Evolutionary conservation across 495 filamentous ascomycete genomes (phyloP).

Genomic region (Penicillium lagena): DNA sequence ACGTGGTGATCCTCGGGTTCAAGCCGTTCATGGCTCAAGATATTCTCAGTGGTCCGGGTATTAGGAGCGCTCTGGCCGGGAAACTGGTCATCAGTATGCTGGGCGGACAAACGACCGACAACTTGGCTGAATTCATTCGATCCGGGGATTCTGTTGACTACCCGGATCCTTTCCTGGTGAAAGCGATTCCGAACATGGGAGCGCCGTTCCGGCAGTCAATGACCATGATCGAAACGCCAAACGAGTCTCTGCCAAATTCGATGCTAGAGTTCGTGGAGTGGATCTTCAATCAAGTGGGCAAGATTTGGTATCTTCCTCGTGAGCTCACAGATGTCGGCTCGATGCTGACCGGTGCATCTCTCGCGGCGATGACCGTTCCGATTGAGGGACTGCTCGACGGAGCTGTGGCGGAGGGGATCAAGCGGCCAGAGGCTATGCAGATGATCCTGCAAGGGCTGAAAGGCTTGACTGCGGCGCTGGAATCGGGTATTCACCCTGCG

Average conservation of each 20-base stretch:
- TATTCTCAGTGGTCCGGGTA: constrained; percentile 19
- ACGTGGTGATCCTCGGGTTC: constrained; percentile 28
- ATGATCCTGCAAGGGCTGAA: constrained; percentile 23
- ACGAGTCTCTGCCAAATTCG: constrained; percentile 1
- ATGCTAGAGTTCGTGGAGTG: constrained; percentile 16
- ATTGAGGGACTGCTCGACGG: constrained; percentile 35
- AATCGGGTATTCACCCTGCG: constrained; percentile 27
- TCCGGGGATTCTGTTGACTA: constrained; percentile 7
- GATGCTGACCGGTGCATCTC: constrained; percentile 24
- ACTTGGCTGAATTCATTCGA: constrained; percentile 58
- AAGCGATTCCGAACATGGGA: constrained; percentile 31
- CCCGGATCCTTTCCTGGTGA: constrained; percentile 15
- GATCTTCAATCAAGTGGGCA: constrained; percentile 24
- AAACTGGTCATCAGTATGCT: constrained; percentile 83
- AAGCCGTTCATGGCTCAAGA: constrained; percentile 30
- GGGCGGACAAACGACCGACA: constrained; percentile 65
- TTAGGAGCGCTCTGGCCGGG: constrained; percentile 42
- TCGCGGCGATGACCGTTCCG: constrained; percentile 26
- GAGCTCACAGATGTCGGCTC: constrained; percentile 23
- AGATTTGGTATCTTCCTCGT: constrained; percentile 20
- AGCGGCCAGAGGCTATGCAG: constrained; percentile 27
- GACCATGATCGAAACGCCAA: constrained; percentile 24
- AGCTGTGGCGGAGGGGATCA: constrained; percentile 30
- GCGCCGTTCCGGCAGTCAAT: constrained; percentile 27
- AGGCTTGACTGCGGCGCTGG: constrained; percentile 25